Base-by-base conservation (phyloP, 768 basidiomycete species). In the Boletus tylopilopsis region DNA sequence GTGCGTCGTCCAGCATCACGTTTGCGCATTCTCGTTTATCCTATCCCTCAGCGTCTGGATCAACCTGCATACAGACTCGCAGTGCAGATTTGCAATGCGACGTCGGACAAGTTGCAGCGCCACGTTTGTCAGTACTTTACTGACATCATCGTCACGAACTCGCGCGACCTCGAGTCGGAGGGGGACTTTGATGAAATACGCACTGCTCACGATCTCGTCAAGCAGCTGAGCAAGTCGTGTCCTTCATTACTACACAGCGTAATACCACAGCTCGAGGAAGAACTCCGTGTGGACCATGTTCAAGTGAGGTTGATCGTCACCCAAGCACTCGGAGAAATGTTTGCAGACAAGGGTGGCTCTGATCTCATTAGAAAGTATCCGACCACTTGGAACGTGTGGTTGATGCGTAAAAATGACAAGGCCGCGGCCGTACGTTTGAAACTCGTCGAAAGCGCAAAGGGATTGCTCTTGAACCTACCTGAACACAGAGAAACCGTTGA, bases 81-180 rank as follows among this genome's bases (percentile, higher is more conserved):
- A 0, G 85, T 89, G 4, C 84, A 89, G 59, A 81, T 96, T 24
- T 94, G 91, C 75, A 93, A 84, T 49, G 74, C 75, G 21, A 85
- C 90, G 0, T 77, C 89, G 4, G 91, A 94, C 67, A 90, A 87
- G 66, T 78, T 97, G 6, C 90, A 93, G 64, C 83, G 93, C 6
- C 81, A 93, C 54, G 87, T 95, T 39, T 89, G 85, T 62, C 84
- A 89, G 58, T 94, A 97, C 70, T 96, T 99, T 64, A 87, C 90
- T 21, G 94, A 96, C 59, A 84, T 90, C 51, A 88, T 94, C 59
- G 78, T 84, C 39, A 73, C 74, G 13, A 74, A 75, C 51, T 73
- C 81, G 32, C 71, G 71, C 35, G 70, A 71, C 33, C 80, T 85
- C 12, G 85, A 87, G 42, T 45, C 62, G 9, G 73, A 72, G 6